Evolutionary conservation across 192 early-diverging fungal species (phyloP).

Genomic region (Polychytrium aggregatum): DNA sequence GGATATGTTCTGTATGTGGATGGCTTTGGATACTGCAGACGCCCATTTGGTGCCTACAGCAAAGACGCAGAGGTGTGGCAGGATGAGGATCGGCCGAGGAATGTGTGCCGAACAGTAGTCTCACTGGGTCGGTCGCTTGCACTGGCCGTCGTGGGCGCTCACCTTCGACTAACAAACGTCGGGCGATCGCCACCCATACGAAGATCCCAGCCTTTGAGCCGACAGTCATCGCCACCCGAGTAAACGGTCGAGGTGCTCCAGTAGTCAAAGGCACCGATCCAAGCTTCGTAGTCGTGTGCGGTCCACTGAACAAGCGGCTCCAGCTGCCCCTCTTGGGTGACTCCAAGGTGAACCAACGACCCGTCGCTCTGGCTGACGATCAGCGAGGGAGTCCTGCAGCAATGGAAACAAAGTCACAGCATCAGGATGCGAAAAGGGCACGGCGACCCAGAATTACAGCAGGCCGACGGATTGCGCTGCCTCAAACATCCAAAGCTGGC

Average conservation of each 20-base stretch:
- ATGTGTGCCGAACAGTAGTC: neutral
- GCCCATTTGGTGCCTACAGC: conserved; percentile 81
- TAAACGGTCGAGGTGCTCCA: conserved; percentile 64
- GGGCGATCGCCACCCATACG: conserved; percentile 41
- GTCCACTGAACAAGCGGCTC: conserved; percentile 43
- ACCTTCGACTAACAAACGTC: conserved; percentile 50
- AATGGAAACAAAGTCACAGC: too few species aligned
- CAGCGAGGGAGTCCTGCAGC: conserved; percentile 15
- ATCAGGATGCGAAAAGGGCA: too few species aligned
- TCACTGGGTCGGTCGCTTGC: neutral
- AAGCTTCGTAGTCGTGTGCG: conserved; percentile 85
- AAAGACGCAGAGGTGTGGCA: neutral
- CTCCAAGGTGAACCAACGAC: conserved; percentile 34
- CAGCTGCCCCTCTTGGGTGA: conserved; percentile 28
- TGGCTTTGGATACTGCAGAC: conserved; percentile 84
- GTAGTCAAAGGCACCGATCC: conserved; percentile 86
- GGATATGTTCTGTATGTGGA: conserved; percentile 60
- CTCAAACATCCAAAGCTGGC: too few species aligned
- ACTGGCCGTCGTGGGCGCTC: conserved; percentile 4
- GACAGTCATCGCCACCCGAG: conserved; percentile 76
- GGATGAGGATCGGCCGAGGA: too few species aligned
- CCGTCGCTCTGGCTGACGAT: conserved; percentile 75
- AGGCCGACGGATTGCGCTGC: too few species aligned
- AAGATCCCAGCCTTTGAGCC: conserved; percentile 81
- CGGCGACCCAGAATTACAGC: too few species aligned